Conservation (phyloP, 257 asterid genomes). For the Parsonsia alboflavescens region DNA sequence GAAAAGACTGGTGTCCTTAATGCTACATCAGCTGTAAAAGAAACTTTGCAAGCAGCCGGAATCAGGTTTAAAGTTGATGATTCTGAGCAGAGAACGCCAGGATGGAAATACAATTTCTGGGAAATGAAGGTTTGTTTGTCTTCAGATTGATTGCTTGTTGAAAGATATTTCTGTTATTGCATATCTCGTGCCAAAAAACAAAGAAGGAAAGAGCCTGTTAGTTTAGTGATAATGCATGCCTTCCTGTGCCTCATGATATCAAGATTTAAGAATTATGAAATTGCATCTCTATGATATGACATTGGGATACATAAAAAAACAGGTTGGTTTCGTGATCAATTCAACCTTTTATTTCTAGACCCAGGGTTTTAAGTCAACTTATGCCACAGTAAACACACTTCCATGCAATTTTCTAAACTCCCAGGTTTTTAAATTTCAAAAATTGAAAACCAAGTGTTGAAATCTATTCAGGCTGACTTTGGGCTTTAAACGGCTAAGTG, state of each 20-base stretch:
- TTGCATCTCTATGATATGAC: neutral
- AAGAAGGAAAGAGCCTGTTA: neutral
- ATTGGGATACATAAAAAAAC: neutral
- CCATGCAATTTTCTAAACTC: neutral
- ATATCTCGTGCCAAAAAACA: neutral
- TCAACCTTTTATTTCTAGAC: neutral
- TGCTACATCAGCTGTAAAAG: constrained; percentile 70
- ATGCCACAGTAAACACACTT: neutral
- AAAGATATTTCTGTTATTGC: neutral
- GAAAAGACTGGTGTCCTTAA: constrained; percentile 65
- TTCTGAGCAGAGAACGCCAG: constrained; percentile 97
- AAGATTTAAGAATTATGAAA: neutral
- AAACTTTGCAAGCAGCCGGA: constrained; percentile 66
- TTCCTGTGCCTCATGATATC: neutral
- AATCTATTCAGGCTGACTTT: neutral
- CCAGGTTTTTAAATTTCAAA: neutral
- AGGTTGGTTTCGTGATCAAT: neutral
- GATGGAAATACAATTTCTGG: constrained; percentile 97
- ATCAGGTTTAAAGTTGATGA: constrained; percentile 76
- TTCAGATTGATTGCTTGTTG: neutral
- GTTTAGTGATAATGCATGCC: neutral
- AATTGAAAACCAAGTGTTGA: neutral
- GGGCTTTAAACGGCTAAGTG: neutral
- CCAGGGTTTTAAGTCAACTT: neutral
- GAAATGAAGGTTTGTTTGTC: constrained; percentile 80